Evolutionary conservation across 1,284 basidiomycete species (phyloP), one percentile per base, ranked within the genome.

Genomic region (Amylostereum chailletii): DNA sequence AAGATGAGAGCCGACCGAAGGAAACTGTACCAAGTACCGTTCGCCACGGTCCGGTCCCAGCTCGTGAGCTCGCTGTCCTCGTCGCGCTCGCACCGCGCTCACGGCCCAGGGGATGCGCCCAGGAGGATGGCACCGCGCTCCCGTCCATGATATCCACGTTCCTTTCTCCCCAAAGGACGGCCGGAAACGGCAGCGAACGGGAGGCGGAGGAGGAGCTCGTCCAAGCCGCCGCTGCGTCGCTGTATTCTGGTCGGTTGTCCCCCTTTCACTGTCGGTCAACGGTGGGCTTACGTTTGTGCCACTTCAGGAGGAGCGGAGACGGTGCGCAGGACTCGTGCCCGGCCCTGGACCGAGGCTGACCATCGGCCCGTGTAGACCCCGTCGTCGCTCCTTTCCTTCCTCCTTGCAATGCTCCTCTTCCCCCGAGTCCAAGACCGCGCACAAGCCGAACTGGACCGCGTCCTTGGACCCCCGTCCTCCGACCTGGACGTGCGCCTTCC

Each of bases 161-260:
- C 45, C 47, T 68, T 5, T 27, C 19, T 19, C 48, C 11, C 32
- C 42, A 1, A 53, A 61, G n/a, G 58, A 62, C 19, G 19, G 19
- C 19, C 19, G 19, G 19, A 30, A 64, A 59, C 32, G 51, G 47
- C 2, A 27, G 37, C 9, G 54, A 55, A 1, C 56, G 51, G 0
- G 37, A 46, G 3, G 52, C 49, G 11, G 64, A 68, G n/a, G 65
- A 70, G 48, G 65, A 67, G 33, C 50, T 68, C 2, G 62, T 71
- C 45, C 68, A 71, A 42, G 63, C 63, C 1, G 65, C 68, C 9
- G 70, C 66, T 1, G 67, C 67, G 4, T 69, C 70, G 2, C 59
- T 71, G 27, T 72, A 71, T 49, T 69, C 69, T 4, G 67, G 68
- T 65, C 37, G 30, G 59, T 45, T 3, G 41, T 6, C 1, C 26